These are phyloP conservation scores for Avena sativa DNA, from an alignment of 176 grass and related monocot species.

Conservation along the genomic window DNA sequence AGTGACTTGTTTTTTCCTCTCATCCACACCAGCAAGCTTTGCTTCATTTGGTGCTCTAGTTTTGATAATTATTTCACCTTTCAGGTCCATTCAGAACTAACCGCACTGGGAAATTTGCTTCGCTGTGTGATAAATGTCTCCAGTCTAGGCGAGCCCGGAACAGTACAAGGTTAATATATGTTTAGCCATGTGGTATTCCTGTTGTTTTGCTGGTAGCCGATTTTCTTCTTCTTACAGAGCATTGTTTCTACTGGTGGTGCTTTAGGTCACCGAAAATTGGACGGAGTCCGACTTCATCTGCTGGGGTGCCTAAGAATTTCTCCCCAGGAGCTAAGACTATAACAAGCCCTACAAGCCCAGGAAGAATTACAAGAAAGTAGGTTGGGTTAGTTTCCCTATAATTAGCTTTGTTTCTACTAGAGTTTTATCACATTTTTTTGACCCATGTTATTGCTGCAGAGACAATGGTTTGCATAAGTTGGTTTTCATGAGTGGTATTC, in stretches of 20 bases:
- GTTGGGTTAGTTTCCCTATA: constrained; percentile 5
- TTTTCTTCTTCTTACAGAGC: not conserved
- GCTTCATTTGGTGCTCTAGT: not conserved
- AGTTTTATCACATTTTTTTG: constrained; percentile 28
- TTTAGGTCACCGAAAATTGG: constrained; percentile 48
- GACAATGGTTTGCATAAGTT: constrained; percentile 73
- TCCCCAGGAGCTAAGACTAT: constrained; percentile 49
- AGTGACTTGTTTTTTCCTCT: constrained; percentile 30
- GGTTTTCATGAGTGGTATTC: constrained; percentile 79
- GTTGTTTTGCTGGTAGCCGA: not conserved
- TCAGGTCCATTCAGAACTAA: constrained; percentile 54
- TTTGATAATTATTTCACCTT: constrained; percentile 23
- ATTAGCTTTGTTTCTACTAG: not conserved
- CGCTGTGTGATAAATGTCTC: constrained; percentile 63
- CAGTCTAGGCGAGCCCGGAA: constrained; percentile 45
- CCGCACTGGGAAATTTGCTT: constrained; percentile 56
- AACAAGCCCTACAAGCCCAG: not conserved
- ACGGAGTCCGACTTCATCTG: constrained; percentile 37
- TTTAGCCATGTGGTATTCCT: constrained; percentile 2
- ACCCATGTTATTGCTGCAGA: constrained; percentile 47
- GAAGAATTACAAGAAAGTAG: constrained; percentile 79
- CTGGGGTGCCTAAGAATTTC: constrained; percentile 48
- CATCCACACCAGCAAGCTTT: not conserved
- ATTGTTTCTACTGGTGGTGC: not conserved
- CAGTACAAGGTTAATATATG: constrained; percentile 29